Evolutionary conservation across 208 protist species (phyloP).

Genomic region (Entamoeba invadens): DNA sequence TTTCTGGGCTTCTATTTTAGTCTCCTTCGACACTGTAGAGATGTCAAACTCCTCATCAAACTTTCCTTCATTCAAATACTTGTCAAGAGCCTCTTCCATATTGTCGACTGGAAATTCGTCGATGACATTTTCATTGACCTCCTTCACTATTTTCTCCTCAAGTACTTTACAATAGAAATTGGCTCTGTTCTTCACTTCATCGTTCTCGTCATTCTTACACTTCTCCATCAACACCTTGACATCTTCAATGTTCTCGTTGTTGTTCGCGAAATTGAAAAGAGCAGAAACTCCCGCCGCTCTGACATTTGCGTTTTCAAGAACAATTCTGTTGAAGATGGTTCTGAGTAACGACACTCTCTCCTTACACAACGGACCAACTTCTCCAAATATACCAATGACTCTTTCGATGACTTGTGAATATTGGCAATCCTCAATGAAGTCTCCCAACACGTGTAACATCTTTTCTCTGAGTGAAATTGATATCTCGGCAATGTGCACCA

Average conservation of each 20-base stretch:
- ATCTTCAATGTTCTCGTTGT: not conserved
- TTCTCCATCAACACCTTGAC: not conserved
- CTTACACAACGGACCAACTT: not conserved
- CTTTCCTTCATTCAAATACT: not conserved
- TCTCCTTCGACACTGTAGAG: not conserved
- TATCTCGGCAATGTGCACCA: not conserved
- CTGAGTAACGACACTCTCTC: not conserved
- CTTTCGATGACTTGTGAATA: not conserved
- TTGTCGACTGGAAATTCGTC: not conserved
- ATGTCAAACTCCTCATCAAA: not conserved
- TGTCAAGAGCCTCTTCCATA: not conserved
- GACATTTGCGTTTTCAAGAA: not conserved
- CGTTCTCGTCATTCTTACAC: not conserved
- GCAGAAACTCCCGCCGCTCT: not conserved
- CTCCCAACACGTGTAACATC: not conserved
- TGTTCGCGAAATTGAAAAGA: not conserved
- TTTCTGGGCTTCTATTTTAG: not conserved
- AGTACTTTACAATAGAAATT: not conserved
- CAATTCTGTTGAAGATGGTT: not conserved
- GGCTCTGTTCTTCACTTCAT: not conserved
- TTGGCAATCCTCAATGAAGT: not conserved
- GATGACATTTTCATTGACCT: not conserved
- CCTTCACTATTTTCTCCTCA: not conserved
- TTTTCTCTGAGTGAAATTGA: not conserved
- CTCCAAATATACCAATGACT: not conserved